A percentile compares a stretch with the other conserved stretches of the same genome.
phyloP scores from a whole-genome alignment of 2,329 filamentous ascomycete genomes.

The Calonectria multiphialidica region DNA sequence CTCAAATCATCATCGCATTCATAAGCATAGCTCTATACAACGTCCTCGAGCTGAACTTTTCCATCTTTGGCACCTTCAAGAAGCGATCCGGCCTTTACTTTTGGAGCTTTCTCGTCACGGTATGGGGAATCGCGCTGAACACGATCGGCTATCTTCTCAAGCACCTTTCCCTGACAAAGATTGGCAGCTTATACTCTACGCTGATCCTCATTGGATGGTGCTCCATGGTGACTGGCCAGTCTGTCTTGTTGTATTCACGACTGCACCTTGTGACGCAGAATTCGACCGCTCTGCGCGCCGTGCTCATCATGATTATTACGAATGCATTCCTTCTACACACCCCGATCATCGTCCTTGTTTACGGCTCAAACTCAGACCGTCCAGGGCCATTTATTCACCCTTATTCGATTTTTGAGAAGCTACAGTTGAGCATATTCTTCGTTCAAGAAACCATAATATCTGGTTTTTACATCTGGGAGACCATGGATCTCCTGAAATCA shows the following conservation, averaged over 20 bases:
- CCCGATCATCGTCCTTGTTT: slow-evolving; percentile 67
- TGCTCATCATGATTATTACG: slow-evolving; percentile 68
- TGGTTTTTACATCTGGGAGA: slow-evolving; percentile 64
- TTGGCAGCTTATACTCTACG: slow-evolving; percentile 35
- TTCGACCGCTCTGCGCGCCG: slow-evolving; percentile 58
- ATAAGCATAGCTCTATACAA: background rate
- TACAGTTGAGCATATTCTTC: slow-evolving; percentile 67
- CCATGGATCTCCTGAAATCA: slow-evolving; percentile 46
- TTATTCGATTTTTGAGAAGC: slow-evolving; percentile 63
- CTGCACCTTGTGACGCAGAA: slow-evolving; percentile 70
- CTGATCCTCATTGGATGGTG: slow-evolving; percentile 47
- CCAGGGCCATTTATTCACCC: slow-evolving; percentile 34
- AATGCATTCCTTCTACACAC: slow-evolving; percentile 65
- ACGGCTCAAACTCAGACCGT: slow-evolving; percentile 57
- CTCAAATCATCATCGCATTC: background rate
- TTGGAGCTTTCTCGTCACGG: slow-evolving; percentile 50
- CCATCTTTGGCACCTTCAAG: slow-evolving; percentile 2
- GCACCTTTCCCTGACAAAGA: slow-evolving; percentile 29
- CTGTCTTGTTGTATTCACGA: slow-evolving; percentile 72
- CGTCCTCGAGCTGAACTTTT: background rate
- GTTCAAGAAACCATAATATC: slow-evolving; percentile 67
- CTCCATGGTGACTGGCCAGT: slow-evolving; percentile 70
- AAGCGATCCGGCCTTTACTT: slow-evolving; percentile 40
- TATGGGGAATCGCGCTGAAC: slow-evolving; percentile 48
- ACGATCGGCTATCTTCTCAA: slow-evolving; percentile 60